phyloP scores from a whole-genome alignment of 108 stramenopile genomes.

The Fistulifera pelliculosa region DNA sequence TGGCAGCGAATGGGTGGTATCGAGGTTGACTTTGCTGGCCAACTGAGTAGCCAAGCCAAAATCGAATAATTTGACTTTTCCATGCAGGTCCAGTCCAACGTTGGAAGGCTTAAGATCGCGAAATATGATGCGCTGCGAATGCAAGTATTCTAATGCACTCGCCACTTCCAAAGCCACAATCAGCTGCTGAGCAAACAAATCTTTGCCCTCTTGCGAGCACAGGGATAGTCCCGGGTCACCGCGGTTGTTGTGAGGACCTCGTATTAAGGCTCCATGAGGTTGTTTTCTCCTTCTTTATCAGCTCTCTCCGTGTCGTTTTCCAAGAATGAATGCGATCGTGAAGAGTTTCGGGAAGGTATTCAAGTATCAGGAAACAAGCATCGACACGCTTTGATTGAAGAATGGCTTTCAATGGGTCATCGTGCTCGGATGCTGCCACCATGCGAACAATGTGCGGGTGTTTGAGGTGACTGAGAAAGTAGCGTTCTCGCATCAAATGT shows the following conservation, averaged over 20 bases:
- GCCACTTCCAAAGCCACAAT: conserved; percentile 29
- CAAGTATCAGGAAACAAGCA: conserved; percentile 37
- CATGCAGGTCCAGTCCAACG: conserved; percentile 38
- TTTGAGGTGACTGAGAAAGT: conserved; percentile 31
- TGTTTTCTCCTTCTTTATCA: neutral
- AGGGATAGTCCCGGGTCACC: too few relatives aligned
- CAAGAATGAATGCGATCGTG: conserved; percentile 14
- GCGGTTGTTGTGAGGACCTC: too few relatives aligned
- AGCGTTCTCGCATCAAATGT: conserved; percentile 58
- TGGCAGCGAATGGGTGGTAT: conserved; percentile 17
- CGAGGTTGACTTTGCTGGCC: conserved; percentile 13
- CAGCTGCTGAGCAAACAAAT: conserved; percentile 15
- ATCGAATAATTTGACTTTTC: conserved; percentile 33
- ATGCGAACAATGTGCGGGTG: conserved; percentile 70
- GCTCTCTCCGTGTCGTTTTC: conserved; percentile 11
- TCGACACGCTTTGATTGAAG: neutral
- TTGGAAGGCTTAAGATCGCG: conserved; percentile 62
- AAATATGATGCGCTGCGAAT: conserved; percentile 28
- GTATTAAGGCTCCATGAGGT: neutral
- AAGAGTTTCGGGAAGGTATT: conserved; percentile 37
- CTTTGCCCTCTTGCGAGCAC: conserved; percentile 6
- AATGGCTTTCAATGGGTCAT: too few relatives aligned
- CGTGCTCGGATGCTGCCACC: conserved; percentile 22
- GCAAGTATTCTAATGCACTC: conserved; percentile 30
- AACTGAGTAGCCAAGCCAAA: conserved; percentile 34